phyloP scores from a whole-genome alignment of 768 basidiomycete species.

The Suillus lakei region DNA sequence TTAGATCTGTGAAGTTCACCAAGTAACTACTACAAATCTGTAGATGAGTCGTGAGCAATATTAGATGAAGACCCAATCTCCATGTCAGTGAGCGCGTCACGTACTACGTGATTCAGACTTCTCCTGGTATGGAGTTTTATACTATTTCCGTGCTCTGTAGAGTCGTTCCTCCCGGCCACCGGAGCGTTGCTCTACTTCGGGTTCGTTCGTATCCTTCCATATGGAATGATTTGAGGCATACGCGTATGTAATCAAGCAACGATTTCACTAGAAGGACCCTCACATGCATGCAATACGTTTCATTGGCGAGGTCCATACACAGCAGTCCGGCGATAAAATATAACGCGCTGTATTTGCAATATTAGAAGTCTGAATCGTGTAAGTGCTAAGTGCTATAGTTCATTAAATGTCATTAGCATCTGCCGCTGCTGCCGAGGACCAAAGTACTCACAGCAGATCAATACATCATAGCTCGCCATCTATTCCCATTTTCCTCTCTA shows the following conservation, averaged over 20 bases:
- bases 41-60: not conserved
- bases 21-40: not conserved
- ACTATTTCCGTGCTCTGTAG: too few relatives aligned
- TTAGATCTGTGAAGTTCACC: not conserved
- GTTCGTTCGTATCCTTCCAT: not conserved
- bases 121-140: too few relatives aligned
- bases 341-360: not conserved
- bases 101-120: not conserved
- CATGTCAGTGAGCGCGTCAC: not conserved
- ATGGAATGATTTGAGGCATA: not conserved
- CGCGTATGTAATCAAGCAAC: not conserved
- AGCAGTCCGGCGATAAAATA: not conserved
- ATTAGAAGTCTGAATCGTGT: not conserved
- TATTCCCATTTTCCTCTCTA: conserved; percentile 16
- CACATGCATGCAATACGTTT: not conserved
- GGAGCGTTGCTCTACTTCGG: too few relatives aligned
- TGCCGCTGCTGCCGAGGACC: too few relatives aligned
- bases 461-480: not conserved
- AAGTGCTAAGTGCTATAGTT: not conserved
- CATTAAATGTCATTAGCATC: not conserved
- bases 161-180: not conserved
- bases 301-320: not conserved
- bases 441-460: not conserved
- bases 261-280: not conserved
- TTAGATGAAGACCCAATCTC: not conserved